Evolutionary conservation across 805 yeast genomes (phyloP).

Genomic region (Wickerhamomyces chaumierensis): DNA sequence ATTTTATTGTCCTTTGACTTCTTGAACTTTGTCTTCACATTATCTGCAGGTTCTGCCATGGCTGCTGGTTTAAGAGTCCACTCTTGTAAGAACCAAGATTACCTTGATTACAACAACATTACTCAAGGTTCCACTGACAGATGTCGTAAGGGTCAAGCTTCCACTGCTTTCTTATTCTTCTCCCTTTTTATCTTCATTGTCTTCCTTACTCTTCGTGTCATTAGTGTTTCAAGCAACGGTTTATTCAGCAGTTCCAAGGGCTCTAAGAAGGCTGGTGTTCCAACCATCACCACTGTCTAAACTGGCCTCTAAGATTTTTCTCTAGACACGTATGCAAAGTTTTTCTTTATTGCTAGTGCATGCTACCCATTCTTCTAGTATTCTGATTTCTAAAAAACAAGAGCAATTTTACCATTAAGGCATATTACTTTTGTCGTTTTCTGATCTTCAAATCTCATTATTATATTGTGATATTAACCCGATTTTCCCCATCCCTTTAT

Average conservation of each 20-base stretch:
- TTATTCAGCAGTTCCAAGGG: conserved; percentile 34
- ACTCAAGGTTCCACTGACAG: conserved; percentile 70
- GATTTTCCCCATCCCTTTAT: too few relatives aligned
- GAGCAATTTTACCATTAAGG: too few relatives aligned
- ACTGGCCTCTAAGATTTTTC: too few relatives aligned
- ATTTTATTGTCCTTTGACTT: conserved; percentile 68
- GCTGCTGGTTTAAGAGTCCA: conserved; percentile 85
- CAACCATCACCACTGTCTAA: conserved; percentile 49
- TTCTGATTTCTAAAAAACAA: too few relatives aligned
- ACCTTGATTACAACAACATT: conserved; percentile 55
- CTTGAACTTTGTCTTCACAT: conserved; percentile 82
- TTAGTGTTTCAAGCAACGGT: conserved; percentile 47
- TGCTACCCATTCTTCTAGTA: too few relatives aligned
- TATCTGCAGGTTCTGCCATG: conserved; percentile 88
- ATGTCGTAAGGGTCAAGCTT: conserved; percentile 92
- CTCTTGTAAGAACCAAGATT: conserved; percentile 64
- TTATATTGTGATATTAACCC: too few relatives aligned
- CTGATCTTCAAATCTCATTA: too few relatives aligned
- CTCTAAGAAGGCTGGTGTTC: conserved; percentile 69
- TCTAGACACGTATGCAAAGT: too few relatives aligned
- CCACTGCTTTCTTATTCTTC: conserved; percentile 75
- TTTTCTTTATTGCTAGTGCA: too few relatives aligned
- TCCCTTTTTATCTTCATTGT: conserved; percentile 66
- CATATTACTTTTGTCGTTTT: too few relatives aligned
- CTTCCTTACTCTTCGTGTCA: conserved; percentile 40